These are phyloP conservation scores for Dothidotthia symphoricarpi DNA, from an alignment of 2,329 filamentous ascomycete species.

Conservation along the genomic window DNA sequence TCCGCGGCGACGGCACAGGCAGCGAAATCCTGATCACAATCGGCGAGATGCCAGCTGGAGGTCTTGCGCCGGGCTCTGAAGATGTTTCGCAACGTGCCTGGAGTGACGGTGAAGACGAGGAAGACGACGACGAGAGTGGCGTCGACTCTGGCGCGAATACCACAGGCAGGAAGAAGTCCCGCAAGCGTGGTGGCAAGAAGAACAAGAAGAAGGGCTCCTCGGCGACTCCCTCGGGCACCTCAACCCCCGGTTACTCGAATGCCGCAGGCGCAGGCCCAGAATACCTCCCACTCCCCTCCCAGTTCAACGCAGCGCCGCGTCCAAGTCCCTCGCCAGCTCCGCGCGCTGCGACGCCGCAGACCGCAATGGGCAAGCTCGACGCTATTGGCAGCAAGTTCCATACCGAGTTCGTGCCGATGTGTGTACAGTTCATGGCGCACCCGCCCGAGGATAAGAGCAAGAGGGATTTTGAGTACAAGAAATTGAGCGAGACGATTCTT, in stretches of 20 bases:
- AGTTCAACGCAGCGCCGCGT: slow-evolving; percentile 34
- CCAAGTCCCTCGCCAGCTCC: slow-evolving; percentile 41
- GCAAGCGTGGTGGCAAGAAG: slow-evolving; percentile 41
- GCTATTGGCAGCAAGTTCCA: slow-evolving; percentile 65
- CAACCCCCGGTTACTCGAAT: slow-evolving; percentile 43
- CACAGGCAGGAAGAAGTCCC: slow-evolving; percentile 34
- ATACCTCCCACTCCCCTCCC: slow-evolving; percentile 39
- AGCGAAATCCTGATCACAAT: slow-evolving; percentile 62
- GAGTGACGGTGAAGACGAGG: slow-evolving; percentile 44
- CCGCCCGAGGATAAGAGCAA: slow-evolving; percentile 63
- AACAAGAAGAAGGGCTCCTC: slow-evolving; percentile 47
- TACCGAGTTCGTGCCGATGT: slow-evolving; percentile 63
- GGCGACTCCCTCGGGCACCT: slow-evolving; percentile 43
- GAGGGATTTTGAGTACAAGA: slow-evolving; percentile 70
- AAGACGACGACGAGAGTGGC: slow-evolving; percentile 26
- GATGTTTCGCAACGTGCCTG: slow-evolving; percentile 33
- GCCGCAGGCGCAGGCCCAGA: slow-evolving; percentile 35
- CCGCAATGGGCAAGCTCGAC: slow-evolving; percentile 59
- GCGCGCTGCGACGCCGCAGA: slow-evolving; percentile 29
- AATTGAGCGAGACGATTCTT: slow-evolving; percentile 72
- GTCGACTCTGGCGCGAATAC: slow-evolving; percentile 29
- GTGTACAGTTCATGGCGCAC: slow-evolving; percentile 58
- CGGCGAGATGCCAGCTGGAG: slow-evolving; percentile 51
- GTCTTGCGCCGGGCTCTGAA: slow-evolving; percentile 37
- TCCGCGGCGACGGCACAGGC: slow-evolving; percentile 56